Evolutionary conservation across 306 rosid species (phyloP).

Genomic region (Trifolium repens): DNA sequence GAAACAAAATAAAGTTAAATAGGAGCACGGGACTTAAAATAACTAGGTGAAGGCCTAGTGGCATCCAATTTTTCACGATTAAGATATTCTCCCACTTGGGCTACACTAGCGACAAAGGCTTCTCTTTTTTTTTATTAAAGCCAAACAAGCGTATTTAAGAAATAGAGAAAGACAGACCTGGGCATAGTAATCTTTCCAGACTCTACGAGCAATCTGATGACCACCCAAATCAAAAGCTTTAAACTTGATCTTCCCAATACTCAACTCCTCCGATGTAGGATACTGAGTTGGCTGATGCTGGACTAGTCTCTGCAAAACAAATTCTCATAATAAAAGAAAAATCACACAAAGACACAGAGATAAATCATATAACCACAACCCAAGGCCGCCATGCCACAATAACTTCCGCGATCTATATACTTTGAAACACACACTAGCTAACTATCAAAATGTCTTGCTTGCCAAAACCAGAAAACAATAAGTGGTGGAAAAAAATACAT

Average conservation of each 20-base stretch:
- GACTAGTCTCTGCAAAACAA: slow-evolving; percentile 77
- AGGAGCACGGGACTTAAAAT: background rate
- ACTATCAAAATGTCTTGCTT: slow-evolving; percentile 11
- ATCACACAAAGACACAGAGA: slow-evolving; percentile 19
- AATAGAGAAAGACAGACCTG: slow-evolving; percentile 51
- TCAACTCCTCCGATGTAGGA: slow-evolving; percentile 91
- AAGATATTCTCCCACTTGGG: background rate
- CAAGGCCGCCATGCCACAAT: background rate
- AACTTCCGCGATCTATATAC: slow-evolving; percentile 1
- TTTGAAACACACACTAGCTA: background rate
- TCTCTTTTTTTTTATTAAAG: too few species aligned
- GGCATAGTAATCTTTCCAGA: slow-evolving; percentile 96
- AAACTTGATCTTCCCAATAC: slow-evolving; percentile 93
- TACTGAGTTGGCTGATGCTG: slow-evolving; percentile 96
- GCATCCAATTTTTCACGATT: slow-evolving; percentile 7
- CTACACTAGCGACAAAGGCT: background rate
- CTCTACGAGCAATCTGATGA: slow-evolving; percentile 88
- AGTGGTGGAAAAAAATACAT: background rate
- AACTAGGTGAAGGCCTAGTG: background rate
- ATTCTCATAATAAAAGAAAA: slow-evolving; percentile 43
- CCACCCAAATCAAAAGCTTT: slow-evolving; percentile 93
- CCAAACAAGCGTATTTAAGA: too few species aligned
- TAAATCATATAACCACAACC: slow-evolving; percentile 15
- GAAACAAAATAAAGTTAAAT: background rate
- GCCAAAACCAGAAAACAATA: slow-evolving; percentile 9